Evolutionary conservation across 495 filamentous ascomycete species (phyloP).

Genomic region (Penicillium dipodomyicola): DNA sequence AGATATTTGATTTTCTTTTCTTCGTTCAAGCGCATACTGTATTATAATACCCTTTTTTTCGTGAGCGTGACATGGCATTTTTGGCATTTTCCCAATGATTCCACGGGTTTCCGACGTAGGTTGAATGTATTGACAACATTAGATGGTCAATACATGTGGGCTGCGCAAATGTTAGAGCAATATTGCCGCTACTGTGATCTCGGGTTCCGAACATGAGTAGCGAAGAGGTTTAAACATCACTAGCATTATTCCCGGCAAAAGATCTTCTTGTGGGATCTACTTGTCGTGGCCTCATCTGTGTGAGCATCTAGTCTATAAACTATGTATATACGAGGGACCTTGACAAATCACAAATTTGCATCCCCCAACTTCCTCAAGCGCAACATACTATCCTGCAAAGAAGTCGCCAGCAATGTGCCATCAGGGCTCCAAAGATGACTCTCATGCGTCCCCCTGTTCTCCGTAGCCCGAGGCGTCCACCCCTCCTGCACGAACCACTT

Average conservation of each 20-base stretch:
- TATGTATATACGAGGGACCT: neutral
- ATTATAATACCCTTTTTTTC: constrained; percentile 10
- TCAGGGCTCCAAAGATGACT: constrained; percentile 62
- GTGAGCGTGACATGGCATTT: neutral
- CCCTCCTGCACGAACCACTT: constrained; percentile 71
- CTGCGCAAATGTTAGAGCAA: neutral
- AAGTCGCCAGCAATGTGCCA: constrained; percentile 60
- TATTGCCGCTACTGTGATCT: neutral
- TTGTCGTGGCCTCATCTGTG: neutral
- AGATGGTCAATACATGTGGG: neutral
- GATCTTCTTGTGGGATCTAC: no score
- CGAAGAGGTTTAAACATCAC: neutral
- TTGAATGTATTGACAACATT: neutral
- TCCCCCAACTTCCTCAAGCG: constrained; percentile 21
- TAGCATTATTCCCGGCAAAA: neutral
- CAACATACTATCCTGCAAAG: constrained; percentile 61
- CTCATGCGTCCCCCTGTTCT: constrained; percentile 58
- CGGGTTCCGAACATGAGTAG: neutral
- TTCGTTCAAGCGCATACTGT: neutral
- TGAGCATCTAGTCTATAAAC: neutral
- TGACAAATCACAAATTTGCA: constrained; percentile 28
- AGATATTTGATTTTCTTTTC: constrained; percentile 40
- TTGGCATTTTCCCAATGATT: neutral
- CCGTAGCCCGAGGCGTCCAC: constrained; percentile 53
- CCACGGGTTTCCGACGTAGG: neutral